Evolutionary conservation across 805 yeast species (phyloP), one percentile per base, ranked within the genome.

Genomic region (Maudiozyma saulgeensis): DNA sequence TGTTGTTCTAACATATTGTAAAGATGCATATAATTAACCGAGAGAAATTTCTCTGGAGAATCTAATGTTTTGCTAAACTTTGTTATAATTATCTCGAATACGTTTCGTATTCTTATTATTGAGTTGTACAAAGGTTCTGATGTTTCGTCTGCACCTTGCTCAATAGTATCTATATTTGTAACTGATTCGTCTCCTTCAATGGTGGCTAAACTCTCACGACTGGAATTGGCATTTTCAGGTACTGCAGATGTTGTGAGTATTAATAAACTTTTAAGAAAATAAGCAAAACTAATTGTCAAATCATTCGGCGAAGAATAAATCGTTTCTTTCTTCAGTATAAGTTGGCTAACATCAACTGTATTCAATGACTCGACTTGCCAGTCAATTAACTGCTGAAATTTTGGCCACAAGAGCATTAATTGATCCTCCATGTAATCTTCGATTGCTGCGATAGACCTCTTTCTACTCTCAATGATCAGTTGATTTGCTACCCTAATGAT

Each of bases 341-440:
- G 49, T 6, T 59, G 56, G 2, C 65, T 49, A 51, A 56, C 71
- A 44, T 64, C 64, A 16, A 76, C 76, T 47, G 73, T 77, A 53
- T 84, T 81, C 63, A 88, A 68, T 45, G 81, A 78, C 19, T 81
- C 84, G 57, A 96, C 83, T 57, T 91, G 87, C 34, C 78, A 68
- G 62, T 89, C 96, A 41, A 90, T 76, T 34, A 87, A 71, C 43
- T 73, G 74, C 58, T 89, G 90, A 59, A 90, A 85, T 51, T 77
- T 80, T 0, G 97, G 96, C 98, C 98, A 93, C 43, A 91, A 68
- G 3, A 76, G 64, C 46, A 87, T 77, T 52, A 82, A 66, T 53
- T 84, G 80, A 15, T 78, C 71, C 56, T 84, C 81, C 54, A 84
- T 72, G 62, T 84, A 86, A 51, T 80, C 85, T 53, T 82, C 87